Evolutionary conservation across 140 eudicot species (phyloP).

Genomic region (Bidens hawaiensis): DNA sequence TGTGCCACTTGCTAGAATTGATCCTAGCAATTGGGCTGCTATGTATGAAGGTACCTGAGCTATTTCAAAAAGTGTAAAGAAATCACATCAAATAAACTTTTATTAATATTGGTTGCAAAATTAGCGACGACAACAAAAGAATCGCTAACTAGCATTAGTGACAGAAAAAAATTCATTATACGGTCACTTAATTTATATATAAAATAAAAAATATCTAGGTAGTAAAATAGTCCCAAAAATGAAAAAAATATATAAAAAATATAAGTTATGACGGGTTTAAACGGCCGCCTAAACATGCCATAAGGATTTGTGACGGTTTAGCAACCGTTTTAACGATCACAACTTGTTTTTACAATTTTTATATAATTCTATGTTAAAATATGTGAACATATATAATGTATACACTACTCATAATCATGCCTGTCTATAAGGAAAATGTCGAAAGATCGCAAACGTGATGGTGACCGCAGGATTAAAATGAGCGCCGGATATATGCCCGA

Average conservation of each 20-base stretch:
- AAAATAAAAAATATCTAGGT: too few species aligned
- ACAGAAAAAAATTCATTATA: too few species aligned
- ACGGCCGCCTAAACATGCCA: too few species aligned
- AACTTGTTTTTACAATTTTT: too few species aligned
- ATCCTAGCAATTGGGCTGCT: conserved; percentile 48
- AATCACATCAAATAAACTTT: neutral
- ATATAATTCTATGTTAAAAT: neutral
- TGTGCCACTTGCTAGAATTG: conserved; percentile 56
- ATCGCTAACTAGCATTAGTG: too few species aligned
- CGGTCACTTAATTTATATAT: too few species aligned
- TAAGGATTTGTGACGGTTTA: neutral
- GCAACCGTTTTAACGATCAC: neutral
- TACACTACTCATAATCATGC: conserved; percentile 9
- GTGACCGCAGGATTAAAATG: conserved; percentile 70
- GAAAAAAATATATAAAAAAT: too few species aligned
- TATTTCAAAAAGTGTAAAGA: neutral
- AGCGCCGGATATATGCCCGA: conserved; percentile 59
- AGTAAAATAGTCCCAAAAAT: too few species aligned
- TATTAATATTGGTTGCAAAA: too few species aligned
- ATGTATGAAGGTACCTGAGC: conserved; percentile 59
- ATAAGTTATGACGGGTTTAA: too few species aligned
- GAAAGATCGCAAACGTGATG: conserved; percentile 46
- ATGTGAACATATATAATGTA: neutral
- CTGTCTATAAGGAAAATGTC: conserved; percentile 50
- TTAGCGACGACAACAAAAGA: too few species aligned